Base-by-base conservation (phyloP, 202 grass and related monocot species). In the Hordeum pubiflorum region DNA sequence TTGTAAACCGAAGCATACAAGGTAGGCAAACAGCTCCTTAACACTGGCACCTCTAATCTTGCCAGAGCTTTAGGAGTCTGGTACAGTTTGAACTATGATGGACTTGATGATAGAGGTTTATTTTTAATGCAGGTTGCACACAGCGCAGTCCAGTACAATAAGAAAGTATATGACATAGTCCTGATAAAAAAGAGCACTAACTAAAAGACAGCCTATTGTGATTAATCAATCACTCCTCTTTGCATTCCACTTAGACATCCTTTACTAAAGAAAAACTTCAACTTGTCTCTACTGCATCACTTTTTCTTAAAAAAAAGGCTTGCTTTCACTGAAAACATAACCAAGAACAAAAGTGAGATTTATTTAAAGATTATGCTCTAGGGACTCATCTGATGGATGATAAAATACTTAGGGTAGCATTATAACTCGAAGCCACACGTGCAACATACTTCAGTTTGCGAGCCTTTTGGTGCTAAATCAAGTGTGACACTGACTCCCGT, bases 11-110 rank as follows among this genome's bases (percentile, higher is more conserved):
- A 79, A 3, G 6, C 10, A 32, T 34, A 36, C 2, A 79, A 68
- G 5, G 9, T 79, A 56, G 24, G 38, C 22, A 75, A 57, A 70
- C 43, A 68, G 62, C 27, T 63, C 10, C 13, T 70, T 76, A 6
- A 36, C n/a, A 84, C 13, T 75, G 8, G 13, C 21, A 56, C 22
- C 56, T 20, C 37, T 74, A 54, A 60, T 74, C 3, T 39, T 36
- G 29, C 39, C 0, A 62, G 18, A 26, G n/a, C n/a, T 39, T 72
- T 59, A 82, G 9, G 9, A 39, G 11, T 63, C 31, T 52, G 24
- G 67, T 81, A 8, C 55, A 81, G 46, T 21, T 79, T 4, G 22
- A n/a, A n/a, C n/a, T n/a, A n/a, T n/a, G n/a, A n/a, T n/a, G n/a
- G n/a, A 29, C 29, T 29, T 29, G 29, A 29, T 29, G 29, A 29